phyloP scores from a whole-genome alignment of 2,329 filamentous ascomycete species.

The Beauveria asiatica region DNA sequence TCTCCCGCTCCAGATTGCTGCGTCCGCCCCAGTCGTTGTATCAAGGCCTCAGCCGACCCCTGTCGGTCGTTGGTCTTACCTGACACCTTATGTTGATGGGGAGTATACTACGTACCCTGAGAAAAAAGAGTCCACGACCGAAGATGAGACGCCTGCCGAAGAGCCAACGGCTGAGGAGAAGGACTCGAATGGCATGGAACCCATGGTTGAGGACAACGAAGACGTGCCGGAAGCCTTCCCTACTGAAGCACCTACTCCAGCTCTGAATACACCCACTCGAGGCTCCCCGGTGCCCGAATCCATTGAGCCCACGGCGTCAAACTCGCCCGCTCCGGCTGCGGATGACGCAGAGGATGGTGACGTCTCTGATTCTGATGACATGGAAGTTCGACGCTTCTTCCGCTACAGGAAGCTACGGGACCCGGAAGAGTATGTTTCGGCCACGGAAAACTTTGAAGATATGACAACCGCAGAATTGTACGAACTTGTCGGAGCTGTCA shows the following conservation, averaged over 20 bases:
- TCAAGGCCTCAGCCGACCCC: conserved; percentile 23
- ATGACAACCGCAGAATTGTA: conserved; percentile 40
- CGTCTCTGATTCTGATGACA: conserved; percentile 26
- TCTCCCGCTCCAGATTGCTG: not conserved
- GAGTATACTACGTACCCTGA: conserved; percentile 33
- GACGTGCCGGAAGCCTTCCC: conserved; percentile 18
- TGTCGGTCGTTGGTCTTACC: conserved; percentile 27
- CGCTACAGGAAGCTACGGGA: conserved; percentile 43
- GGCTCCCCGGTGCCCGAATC: conserved; percentile 33
- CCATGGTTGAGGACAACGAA: conserved; percentile 6
- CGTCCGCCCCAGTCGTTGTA: conserved; percentile 11
- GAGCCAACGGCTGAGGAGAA: conserved; percentile 23
- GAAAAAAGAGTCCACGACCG: conserved; percentile 24
- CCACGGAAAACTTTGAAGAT: conserved; percentile 42
- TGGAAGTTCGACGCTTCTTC: conserved; percentile 26
- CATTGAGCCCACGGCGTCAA: conserved; percentile 27
- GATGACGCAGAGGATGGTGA: conserved; percentile 31
- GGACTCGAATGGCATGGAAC: conserved; percentile 21
- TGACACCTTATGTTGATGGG: conserved; percentile 33
- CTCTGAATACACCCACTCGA: conserved; percentile 29
- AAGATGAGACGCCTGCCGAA: conserved; percentile 22
- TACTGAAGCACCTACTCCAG: conserved; percentile 27
- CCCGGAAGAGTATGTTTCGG: conserved; percentile 38
- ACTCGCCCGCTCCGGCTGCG: conserved; percentile 29
- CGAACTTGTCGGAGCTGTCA: conserved; percentile 34